Percentiles rank a stretch among this genome's conserved stretches.
Conservation (phyloP, 2,329 filamentous ascomycete species). For the Penicillium thymicola region DNA sequence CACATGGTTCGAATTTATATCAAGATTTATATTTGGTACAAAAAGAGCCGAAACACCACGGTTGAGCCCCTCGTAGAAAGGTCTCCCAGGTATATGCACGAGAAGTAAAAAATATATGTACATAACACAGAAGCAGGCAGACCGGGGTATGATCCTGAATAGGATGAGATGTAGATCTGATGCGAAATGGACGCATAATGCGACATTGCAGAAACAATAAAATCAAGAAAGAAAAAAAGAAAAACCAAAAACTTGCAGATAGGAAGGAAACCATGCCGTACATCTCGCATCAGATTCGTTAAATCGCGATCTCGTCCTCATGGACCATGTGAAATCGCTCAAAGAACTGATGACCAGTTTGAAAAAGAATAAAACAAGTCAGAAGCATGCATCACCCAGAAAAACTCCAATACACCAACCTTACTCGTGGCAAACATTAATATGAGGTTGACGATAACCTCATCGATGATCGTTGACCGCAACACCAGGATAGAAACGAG, state of each 20-base stretch:
- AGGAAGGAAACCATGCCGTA: constrained; percentile 25
- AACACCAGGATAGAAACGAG: constrained; percentile 9
- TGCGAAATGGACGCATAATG: constrained; percentile 9
- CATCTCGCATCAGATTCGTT: constrained; percentile 37
- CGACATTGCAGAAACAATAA: constrained; percentile 14
- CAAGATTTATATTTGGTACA: not conserved
- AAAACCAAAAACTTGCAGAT: not conserved
- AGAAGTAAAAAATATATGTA: constrained; percentile 31
- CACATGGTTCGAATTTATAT: not conserved
- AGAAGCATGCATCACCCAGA: constrained; percentile 9
- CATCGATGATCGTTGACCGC: constrained; percentile 13
- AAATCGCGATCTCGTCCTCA: constrained; percentile 25
- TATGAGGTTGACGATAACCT: constrained; percentile 6
- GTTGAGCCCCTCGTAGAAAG: not conserved
- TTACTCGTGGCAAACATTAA: constrained; percentile 17
- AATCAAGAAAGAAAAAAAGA: not conserved
- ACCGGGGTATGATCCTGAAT: constrained; percentile 18
- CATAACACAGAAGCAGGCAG: constrained; percentile 25
- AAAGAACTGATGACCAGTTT: constrained; percentile 18
- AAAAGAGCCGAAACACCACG: not conserved
- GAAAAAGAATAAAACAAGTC: not conserved
- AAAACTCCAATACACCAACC: constrained; percentile 26
- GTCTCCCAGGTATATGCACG: constrained; percentile 27
- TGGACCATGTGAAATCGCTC: constrained; percentile 24
- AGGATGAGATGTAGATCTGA: constrained; percentile 9